phyloP scores from a whole-genome alignment of 805 yeast species.

The Wickerhamomyces kurtzmanii region DNA sequence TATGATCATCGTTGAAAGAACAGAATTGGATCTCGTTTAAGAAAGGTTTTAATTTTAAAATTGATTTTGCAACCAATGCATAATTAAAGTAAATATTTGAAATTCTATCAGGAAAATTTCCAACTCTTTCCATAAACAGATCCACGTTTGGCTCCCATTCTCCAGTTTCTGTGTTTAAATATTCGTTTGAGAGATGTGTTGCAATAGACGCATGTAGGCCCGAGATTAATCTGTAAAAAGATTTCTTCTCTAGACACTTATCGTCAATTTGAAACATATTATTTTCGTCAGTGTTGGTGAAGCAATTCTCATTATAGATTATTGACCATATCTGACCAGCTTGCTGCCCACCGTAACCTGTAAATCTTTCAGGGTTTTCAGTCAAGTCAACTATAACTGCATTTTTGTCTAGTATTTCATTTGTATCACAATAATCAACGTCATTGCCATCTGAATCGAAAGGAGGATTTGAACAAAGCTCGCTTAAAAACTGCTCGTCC shows the following conservation, averaged over 20 bases:
- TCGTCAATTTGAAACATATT: conserved; percentile 28
- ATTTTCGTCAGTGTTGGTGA: conserved; percentile 29
- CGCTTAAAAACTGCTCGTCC: too few relatives aligned
- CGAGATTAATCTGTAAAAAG: conserved; percentile 76
- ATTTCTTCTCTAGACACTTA: conserved; percentile 76
- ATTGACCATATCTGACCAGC: conserved; percentile 90
- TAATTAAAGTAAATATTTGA: conserved; percentile 89
- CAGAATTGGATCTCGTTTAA: conserved; percentile 43
- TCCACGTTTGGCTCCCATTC: conserved; percentile 78
- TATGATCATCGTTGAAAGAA: conserved; percentile 24
- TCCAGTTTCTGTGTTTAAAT: conserved; percentile 58
- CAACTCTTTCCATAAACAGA: conserved; percentile 83
- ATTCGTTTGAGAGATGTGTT: conserved; percentile 84
- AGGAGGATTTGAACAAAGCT: too few relatives aligned
- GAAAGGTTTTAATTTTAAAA: conserved; percentile 54
- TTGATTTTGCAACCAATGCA: conserved; percentile 75
- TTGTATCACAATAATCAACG: conserved; percentile 62
- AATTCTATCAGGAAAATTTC: conserved; percentile 79
- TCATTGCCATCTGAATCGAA: conserved; percentile 25
- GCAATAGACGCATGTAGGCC: conserved; percentile 96
- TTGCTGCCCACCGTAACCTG: conserved; percentile 92
- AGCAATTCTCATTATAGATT: conserved; percentile 87
- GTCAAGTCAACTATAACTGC: conserved; percentile 80
- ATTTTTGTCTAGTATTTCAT: conserved; percentile 45
- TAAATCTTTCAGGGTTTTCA: conserved; percentile 90